Base-by-base conservation (phyloP, 2,329 filamentous ascomycete genomes). In the Fusarium siculi region DNA sequence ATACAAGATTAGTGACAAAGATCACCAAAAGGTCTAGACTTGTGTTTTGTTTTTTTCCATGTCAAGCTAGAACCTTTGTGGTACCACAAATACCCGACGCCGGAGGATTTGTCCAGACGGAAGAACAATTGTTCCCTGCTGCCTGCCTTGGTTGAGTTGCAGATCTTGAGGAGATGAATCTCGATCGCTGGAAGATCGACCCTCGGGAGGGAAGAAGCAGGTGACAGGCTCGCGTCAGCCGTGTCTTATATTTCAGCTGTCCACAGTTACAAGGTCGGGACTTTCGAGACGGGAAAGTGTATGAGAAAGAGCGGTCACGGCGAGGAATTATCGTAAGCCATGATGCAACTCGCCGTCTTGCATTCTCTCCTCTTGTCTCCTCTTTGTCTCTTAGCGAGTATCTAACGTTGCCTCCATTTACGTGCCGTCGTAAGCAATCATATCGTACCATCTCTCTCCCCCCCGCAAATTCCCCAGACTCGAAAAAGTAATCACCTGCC, bases 401-500 rank as follows among this genome's bases (percentile, higher is more conserved):
- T 11, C 40, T 4, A n/a, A 11, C 12, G 23, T 28, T 15, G 44
- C 19, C 21, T 11, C 43, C 19, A 44, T 40, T 47, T 18, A 25
- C 39, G 8, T 9, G 12, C 39, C 7, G 23, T 50, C 19, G 11
- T 46, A 61, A 40, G 50, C 23, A 34, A 60, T 55, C 56, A 59
- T 58, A 58, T 64, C 63, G 52, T 50, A 40, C 64, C 62, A 64
- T 58, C 30, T 32, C 15, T 16, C 15, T 16, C 34, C 43, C 68
- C 71, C 71, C 71, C 71, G 67, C 71, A 73, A 55, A 71, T 74
- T 74, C 70, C 73, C 73, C 73, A 71, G 73, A 74, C 58, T 75
- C 23, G 9, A 30, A 23, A n/a, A n/a, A 44, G 47, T 23, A 44
- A 70, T 73, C 73, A 75, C 56, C 73, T 75, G 73, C 73, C 70